A percentile compares a stretch with the other conserved stretches of the same genome.
These are phyloP conservation scores for Akanthomyces dipterigenus DNA, from an alignment of 2,329 filamentous ascomycete species.

Conservation along the genomic window DNA sequence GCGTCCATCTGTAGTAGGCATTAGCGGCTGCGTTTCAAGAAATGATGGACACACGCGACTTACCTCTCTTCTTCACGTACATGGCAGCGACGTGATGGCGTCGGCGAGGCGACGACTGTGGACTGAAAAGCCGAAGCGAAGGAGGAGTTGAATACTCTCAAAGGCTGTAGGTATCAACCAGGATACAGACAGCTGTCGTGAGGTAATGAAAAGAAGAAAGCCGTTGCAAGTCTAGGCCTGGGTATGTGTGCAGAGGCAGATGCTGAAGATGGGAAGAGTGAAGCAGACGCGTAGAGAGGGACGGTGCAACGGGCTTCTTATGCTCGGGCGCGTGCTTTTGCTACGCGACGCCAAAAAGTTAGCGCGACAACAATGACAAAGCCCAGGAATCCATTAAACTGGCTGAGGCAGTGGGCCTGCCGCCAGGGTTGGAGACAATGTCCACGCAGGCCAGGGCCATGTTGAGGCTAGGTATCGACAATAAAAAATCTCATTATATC, in stretches of 20 bases:
- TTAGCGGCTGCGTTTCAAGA: conserved; percentile 20
- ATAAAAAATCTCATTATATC: background rate
- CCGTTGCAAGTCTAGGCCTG: conserved; percentile 2
- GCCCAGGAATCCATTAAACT: conserved; percentile 19
- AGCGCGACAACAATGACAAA: conserved; percentile 22
- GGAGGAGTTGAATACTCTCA: conserved; percentile 19
- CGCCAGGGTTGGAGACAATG: background rate
- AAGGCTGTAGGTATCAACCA: conserved; percentile 19
- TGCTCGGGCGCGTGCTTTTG: conserved; percentile 20
- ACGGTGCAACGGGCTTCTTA: conserved; percentile 29
- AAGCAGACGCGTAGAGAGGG: conserved; percentile 17
- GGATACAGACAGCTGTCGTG: conserved; percentile 19
- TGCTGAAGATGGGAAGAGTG: conserved; percentile 17
- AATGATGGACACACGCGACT: conserved; percentile 22
- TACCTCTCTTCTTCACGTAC: conserved; percentile 60
- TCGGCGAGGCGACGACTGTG: conserved; percentile 13
- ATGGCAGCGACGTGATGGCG: conserved; percentile 34
- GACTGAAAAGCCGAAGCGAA: conserved; percentile 17
- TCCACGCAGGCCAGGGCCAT: background rate
- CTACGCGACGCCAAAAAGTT: conserved; percentile 19
- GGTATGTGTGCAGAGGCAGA: conserved; percentile 10
- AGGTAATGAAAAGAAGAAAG: background rate
- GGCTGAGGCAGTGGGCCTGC: background rate
- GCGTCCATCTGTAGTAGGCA: conserved; percentile 70
- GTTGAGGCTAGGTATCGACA: background rate